Percentiles rank a stretch among this genome's conserved stretches.
phyloP scores from a whole-genome alignment of 1,139 yeast species.

The Suhomyces chickasaworum region DNA sequence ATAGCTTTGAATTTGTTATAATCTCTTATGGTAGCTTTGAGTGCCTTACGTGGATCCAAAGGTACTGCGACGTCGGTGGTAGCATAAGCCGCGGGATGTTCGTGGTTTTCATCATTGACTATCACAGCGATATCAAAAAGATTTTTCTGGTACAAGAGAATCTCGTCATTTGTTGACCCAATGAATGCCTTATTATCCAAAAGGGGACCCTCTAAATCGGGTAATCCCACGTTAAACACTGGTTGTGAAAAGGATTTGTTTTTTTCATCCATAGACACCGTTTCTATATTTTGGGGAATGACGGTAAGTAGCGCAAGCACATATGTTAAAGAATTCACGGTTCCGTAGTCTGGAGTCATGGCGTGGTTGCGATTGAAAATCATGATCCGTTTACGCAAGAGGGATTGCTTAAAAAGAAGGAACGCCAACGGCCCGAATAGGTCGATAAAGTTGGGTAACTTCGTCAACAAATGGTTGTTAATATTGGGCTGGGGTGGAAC shows the following conservation, averaged over 20 bases:
- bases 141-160: conserved; percentile 55
- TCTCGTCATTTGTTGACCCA: conserved; percentile 74
- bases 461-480: conserved; percentile 52
- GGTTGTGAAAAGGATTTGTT: conserved; percentile 42
- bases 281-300: conserved; percentile 36
- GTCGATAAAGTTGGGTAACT: conserved; percentile 49
- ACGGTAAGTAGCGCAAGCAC: conserved; percentile 39
- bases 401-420: conserved; percentile 66
- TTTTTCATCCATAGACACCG: conserved; percentile 19
- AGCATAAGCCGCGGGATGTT: conserved; percentile 12
- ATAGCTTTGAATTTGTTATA: conserved; percentile 40
- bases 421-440: conserved; percentile 73
- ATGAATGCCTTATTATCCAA: conserved; percentile 42
- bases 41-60: conserved; percentile 14
- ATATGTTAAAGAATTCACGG: conserved; percentile 33
- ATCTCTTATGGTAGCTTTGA: conserved; percentile 40
- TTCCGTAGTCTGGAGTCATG: conserved; percentile 12
- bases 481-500: conserved; percentile 19
- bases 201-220: conserved; percentile 44
- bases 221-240: conserved; percentile 65
- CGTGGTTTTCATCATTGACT: conserved; percentile 26
- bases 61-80: conserved; percentile 13
- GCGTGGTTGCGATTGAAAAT: conserved; percentile 42
- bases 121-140: conserved; percentile 53
- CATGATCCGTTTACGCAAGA: conserved; percentile 62